phyloP scores from a whole-genome alignment of 2,329 filamentous ascomycete genomes.

The Clonostachys byssicola region DNA sequence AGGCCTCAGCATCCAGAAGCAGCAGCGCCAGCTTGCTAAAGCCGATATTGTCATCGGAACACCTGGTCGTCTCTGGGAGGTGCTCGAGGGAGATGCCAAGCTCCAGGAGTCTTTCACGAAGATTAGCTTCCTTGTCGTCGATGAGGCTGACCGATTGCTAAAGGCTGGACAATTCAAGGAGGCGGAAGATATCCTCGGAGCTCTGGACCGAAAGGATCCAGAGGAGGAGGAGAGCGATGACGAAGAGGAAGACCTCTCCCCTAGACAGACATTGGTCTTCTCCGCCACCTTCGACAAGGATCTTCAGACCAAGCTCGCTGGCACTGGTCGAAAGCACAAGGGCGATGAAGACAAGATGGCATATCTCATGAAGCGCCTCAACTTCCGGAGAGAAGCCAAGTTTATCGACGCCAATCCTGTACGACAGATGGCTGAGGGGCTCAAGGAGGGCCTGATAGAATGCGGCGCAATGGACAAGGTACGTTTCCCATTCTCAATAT shows the following conservation, averaged over 20 bases:
- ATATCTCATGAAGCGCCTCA: constrained; percentile 84
- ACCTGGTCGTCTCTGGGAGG: constrained; percentile 90
- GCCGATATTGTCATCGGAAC: constrained; percentile 94
- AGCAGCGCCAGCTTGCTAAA: constrained; percentile 76
- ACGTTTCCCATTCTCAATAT: constrained; percentile 8
- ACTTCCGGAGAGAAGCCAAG: constrained; percentile 80
- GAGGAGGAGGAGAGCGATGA: constrained; percentile 48
- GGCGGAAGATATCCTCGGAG: constrained; percentile 78
- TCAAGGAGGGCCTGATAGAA: constrained; percentile 88
- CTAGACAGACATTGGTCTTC: constrained; percentile 87
- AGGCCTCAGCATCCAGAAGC: constrained; percentile 90
- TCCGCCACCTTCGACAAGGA: constrained; percentile 93
- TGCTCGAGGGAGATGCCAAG: constrained; percentile 71
- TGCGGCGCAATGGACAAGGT: constrained; percentile 92
- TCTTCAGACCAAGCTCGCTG: constrained; percentile 84
- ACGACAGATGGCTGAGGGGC: constrained; percentile 78
- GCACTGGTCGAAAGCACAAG: constrained; percentile 49
- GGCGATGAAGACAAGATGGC: constrained; percentile 81
- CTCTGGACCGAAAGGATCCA: constrained; percentile 70
- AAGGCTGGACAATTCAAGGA: constrained; percentile 96
- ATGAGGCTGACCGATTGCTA: constrained; percentile 89
- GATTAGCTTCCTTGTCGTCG: constrained; percentile 81
- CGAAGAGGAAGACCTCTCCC: constrained; percentile 39
- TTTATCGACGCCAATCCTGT: constrained; percentile 91
- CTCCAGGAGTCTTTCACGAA: constrained; percentile 66